Evolutionary conservation across 257 asterid genomes (phyloP).

Genomic region (Nicotiana noctiflora): DNA sequence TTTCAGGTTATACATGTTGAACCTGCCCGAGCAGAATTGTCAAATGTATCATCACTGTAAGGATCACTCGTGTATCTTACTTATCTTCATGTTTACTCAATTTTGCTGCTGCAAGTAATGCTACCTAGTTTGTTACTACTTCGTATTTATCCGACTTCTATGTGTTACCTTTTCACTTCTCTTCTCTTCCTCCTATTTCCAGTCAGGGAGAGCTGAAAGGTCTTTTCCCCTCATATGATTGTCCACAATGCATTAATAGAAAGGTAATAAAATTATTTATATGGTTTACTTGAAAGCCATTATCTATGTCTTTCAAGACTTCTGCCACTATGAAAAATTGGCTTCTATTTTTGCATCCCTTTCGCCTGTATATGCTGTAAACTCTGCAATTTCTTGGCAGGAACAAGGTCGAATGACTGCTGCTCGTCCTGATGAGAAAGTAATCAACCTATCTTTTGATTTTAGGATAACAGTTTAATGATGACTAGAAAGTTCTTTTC

Average conservation of each 20-base stretch:
- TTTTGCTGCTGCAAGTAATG: slow-evolving; percentile 1
- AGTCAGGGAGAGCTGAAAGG: slow-evolving; percentile 37
- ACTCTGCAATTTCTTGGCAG: slow-evolving; percentile 39
- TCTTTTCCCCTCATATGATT: slow-evolving; percentile 33
- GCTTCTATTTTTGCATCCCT: slow-evolving; percentile 2
- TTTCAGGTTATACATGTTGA: slow-evolving; percentile 31
- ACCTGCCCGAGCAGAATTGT: slow-evolving; percentile 31
- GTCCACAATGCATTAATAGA: slow-evolving; percentile 38
- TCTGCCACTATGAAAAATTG: neutral
- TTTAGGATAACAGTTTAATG: slow-evolving; percentile 12
- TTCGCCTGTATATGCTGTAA: slow-evolving; percentile 10
- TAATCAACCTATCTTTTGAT: slow-evolving; percentile 22
- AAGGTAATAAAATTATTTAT: slow-evolving; percentile 27
- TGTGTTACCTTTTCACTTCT: neutral
- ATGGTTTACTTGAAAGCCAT: neutral
- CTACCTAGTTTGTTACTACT: neutral
- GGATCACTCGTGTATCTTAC: slow-evolving; percentile 17
- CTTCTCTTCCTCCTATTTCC: slow-evolving; percentile 11
- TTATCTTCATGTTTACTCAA: slow-evolving; percentile 10
- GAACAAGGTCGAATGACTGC: slow-evolving; percentile 39
- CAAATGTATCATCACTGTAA: slow-evolving; percentile 36
- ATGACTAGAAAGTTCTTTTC: neutral
- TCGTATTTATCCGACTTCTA: neutral
- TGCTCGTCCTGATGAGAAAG: slow-evolving; percentile 51
- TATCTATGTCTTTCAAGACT: slow-evolving; percentile 1